Base-by-base conservation (phyloP, 2,329 filamentous ascomycete species). In the Raffaelea albimanens region DNA sequence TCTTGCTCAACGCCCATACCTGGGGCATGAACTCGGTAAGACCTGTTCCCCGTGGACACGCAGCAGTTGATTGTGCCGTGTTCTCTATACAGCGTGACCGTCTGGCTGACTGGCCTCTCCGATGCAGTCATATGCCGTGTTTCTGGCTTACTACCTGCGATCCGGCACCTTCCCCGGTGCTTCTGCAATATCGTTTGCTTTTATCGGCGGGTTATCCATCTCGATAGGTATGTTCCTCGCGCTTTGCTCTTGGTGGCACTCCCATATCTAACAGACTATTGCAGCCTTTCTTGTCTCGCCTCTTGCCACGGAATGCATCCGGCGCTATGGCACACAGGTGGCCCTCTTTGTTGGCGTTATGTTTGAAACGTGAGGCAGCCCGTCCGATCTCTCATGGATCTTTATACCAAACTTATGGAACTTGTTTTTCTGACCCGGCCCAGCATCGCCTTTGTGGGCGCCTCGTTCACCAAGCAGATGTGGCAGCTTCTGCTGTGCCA, bases 401-500 rank as follows among this genome's bases (percentile, higher is more conserved):
- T 22, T 18, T 33, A n/a, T n/a, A n/a, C n/a, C n/a, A n/a, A n/a
- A n/a, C n/a, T n/a, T n/a, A n/a, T n/a, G n/a, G n/a, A n/a, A n/a
- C n/a, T n/a, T n/a, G n/a, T 9, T 44, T 18, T 31, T 16, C 39
- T 42, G 23, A 42, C 38, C 25, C 38, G 10, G 14, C 7, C 10
- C 40, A 70, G 67, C 0, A 65, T 69, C 9, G 80, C 78, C 20
- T 73, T 90, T 51, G 75, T 89, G 40, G 78, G 77, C 2, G 85
- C 86, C 8, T 84, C 80, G 14, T 89, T 88, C 56, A 76, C 83
- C 0, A 67, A 60, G 16, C 58, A 77, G 48, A 81, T 87, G 49
- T 90, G 85, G 82, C 85, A 91, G 33, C 71, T 93, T 1, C 81
- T 89, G 49, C 72, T 91, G 0, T 77, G 74, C 5, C 87, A 91